These are phyloP conservation scores for Termitomyces eurrhizus DNA, from an alignment of 768 basidiomycete species.

Conservation along the genomic window DNA sequence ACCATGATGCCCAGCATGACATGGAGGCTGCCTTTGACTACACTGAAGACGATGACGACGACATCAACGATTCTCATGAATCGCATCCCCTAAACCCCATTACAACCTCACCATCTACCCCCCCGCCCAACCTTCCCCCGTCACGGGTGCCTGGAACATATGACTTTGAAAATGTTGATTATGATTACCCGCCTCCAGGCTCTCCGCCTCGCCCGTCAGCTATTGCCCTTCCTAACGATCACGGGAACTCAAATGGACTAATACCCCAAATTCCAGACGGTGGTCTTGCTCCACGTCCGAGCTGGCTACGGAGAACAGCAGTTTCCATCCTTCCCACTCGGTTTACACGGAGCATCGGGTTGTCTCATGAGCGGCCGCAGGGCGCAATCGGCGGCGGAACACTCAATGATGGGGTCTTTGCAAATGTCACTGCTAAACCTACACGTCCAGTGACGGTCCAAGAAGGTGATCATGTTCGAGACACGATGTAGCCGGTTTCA, in stretches of 20 bases:
- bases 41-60: conserved; percentile 66
- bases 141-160: conserved; percentile 46
- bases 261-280: conserved; percentile 46
- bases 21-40: conserved; percentile 89
- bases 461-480: conserved; percentile 43
- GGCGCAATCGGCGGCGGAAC: conserved; percentile 61
- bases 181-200: conserved; percentile 79
- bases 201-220: conserved; percentile 69
- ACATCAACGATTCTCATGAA: conserved; percentile 42
- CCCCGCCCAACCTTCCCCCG: conserved; percentile 17
- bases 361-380: conserved; percentile 32
- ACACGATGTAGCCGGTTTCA: background rate
- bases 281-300: conserved; percentile 29
- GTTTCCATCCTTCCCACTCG: conserved; percentile 53
- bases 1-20: conserved; percentile 35
- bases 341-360: conserved; percentile 42
- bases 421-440: conserved; percentile 91
- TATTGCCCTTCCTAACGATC: conserved; percentile 61
- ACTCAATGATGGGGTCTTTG: conserved; percentile 90
- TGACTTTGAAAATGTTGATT: conserved; percentile 79
- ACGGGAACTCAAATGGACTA: conserved; percentile 73
- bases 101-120: conserved; percentile 26
- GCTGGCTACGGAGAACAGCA: conserved; percentile 57
- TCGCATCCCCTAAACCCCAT: conserved; percentile 49
- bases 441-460: conserved; percentile 52